Evolutionary conservation across 2,329 filamentous ascomycete genomes (phyloP).

Genomic region (Diaporthe humulicola): DNA sequence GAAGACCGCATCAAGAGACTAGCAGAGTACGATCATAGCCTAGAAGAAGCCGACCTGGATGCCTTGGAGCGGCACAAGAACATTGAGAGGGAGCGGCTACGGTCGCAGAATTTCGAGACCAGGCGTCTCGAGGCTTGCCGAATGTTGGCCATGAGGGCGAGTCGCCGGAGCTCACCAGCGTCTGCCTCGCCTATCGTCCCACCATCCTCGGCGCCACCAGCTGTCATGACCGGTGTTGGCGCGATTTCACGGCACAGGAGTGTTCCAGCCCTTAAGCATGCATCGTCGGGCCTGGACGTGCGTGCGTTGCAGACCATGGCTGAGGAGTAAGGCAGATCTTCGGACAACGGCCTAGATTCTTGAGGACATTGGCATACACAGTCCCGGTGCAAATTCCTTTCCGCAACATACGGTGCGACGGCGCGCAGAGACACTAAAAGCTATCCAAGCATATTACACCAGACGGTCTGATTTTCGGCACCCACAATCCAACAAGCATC

Average conservation of each 20-base stretch:
- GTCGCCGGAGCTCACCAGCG: conserved; percentile 36
- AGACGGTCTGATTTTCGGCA: background rate
- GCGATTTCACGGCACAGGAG: conserved; percentile 25
- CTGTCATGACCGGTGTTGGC: conserved; percentile 24
- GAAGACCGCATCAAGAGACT: conserved; percentile 59
- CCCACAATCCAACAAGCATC: background rate
- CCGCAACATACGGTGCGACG: background rate
- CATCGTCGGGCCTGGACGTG: conserved; percentile 32
- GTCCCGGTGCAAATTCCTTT: background rate
- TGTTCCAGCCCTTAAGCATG: conserved; percentile 35
- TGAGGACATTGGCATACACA: background rate
- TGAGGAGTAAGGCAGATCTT: conserved; percentile 32
- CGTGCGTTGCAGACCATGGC: conserved; percentile 34
- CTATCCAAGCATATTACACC: conserved; percentile 12
- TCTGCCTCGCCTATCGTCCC: conserved; percentile 11
- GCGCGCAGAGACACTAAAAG: conserved; percentile 1
- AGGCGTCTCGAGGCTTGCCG: conserved; percentile 61
- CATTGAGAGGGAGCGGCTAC: conserved; percentile 61
- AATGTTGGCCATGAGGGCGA: conserved; percentile 49
- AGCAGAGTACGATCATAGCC: conserved; percentile 55
- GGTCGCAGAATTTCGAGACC: conserved; percentile 63
- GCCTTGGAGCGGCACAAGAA: conserved; percentile 55
- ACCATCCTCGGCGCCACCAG: conserved; percentile 36
- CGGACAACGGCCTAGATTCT: background rate
- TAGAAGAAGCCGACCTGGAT: conserved; percentile 61